Base-by-base conservation (phyloP, 805 yeast species). In the Tetrapisispora fleetii region DNA sequence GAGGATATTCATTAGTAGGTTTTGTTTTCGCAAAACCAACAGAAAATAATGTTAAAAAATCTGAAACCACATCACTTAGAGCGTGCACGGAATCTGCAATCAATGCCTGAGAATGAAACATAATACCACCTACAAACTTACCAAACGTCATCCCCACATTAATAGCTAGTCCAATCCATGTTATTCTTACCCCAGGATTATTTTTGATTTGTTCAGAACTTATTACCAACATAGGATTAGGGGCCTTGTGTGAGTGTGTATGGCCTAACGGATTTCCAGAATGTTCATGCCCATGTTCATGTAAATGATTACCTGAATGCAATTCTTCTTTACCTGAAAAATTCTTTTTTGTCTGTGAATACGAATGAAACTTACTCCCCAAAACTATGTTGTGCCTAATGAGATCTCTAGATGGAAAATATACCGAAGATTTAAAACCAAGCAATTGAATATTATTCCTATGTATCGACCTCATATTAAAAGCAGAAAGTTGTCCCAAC, bases 31-130 rank as follows among this genome's bases (percentile, higher is more conserved):
- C 81, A 45, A 84, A 79, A 32, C 85, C 81, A 18, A 93, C 96
- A 1, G 98, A 91, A 4, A 89, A 82, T 49, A 93, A 71, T 0
- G 99, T 93, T 54, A 93, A 69, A 42, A 91, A 77, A 65, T 93
- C 99, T 9, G 95, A 85, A 16, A 93, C 77, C 69, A 91, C 72
- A 67, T 93, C 99, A 43, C 95, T 82, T 19, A 87, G 74, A 0
- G 98, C 91, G 68, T 93, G 99, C 28, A 89, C 82, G 1, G 97
- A 90, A 67, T 93, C 99, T 1, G 99, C 99, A 45, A 90, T 64
- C 49, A 93, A 75, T 2, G 97, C 90, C 64, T 90, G 96, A 0
- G 99, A 93, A 65, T 93, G 95, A 76, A 93, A 93, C 37, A 80
- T 80, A 17, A 87, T 72, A 8, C 99, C 99, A 30, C 98, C 98